Evolutionary conservation across 805 yeast species (phyloP).

Genomic region (Ogataea angusta): DNA sequence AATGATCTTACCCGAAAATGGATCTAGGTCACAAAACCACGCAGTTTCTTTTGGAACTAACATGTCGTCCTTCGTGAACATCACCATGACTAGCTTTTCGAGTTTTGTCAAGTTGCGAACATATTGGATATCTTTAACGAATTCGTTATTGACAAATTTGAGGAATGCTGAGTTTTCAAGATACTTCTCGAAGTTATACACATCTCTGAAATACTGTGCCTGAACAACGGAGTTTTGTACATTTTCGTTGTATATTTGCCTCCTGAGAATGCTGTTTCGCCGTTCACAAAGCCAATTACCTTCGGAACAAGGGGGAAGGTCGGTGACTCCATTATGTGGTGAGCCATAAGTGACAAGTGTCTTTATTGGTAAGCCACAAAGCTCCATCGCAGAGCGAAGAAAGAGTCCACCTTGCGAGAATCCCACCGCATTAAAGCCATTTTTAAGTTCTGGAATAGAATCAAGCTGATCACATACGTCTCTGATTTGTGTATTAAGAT

Average conservation of each 20-base stretch:
- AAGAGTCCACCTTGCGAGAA: conserved; percentile 85
- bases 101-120: conserved; percentile 40
- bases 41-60: conserved; percentile 72
- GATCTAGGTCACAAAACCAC: conserved; percentile 56
- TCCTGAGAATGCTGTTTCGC: conserved; percentile 51
- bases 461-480: conserved; percentile 54
- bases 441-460: conserved; percentile 39
- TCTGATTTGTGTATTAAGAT: conserved; percentile 51
- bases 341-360: conserved; percentile 73
- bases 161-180: conserved; percentile 54
- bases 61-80: conserved; percentile 62
- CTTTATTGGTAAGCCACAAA: conserved; percentile 48
- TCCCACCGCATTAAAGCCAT: conserved; percentile 73
- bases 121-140: conserved; percentile 34
- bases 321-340: conserved; percentile 75
- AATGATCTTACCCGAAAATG: conserved; percentile 38
- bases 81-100: conserved; percentile 54
- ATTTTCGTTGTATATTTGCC: conserved; percentile 55
- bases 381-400: conserved; percentile 61
- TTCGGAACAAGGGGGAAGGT: conserved; percentile 56
- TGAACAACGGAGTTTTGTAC: conserved; percentile 60
- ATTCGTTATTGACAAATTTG: conserved; percentile 67
- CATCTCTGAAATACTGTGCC: conserved; percentile 75
- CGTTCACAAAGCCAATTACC: conserved; percentile 58
- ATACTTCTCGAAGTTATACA: conserved; percentile 48